Percentiles rank a stretch among this genome's conserved stretches.
These are phyloP conservation scores for Hansenula lynferdii DNA, from an alignment of 1,139 yeast genomes.

Conservation along the genomic window DNA sequence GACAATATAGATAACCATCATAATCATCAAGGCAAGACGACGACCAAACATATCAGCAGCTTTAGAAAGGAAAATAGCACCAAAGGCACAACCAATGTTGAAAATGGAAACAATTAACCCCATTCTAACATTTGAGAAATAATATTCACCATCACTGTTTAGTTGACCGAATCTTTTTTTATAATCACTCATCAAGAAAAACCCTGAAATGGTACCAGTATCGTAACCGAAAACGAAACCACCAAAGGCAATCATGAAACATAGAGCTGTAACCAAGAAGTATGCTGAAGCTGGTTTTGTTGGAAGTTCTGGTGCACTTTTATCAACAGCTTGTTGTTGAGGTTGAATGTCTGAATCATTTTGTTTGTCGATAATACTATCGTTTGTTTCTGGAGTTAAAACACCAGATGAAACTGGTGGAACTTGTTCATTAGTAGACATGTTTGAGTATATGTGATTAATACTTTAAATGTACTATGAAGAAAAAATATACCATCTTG, in stretches of 20 bases:
- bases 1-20: constrained; percentile 53
- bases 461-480: not conserved
- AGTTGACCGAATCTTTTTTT: constrained; percentile 43
- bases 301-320: constrained; percentile 19
- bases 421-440: not conserved
- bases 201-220: constrained; percentile 78
- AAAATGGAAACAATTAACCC: constrained; percentile 65
- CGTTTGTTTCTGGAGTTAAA: constrained; percentile 18
- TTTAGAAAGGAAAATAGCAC: constrained; percentile 54
- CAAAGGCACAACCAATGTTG: constrained; percentile 70
- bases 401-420: constrained; percentile 14
- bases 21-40: constrained; percentile 50
- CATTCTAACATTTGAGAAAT: constrained; percentile 49
- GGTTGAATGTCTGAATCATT: constrained; percentile 11
- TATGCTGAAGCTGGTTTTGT: constrained; percentile 46
- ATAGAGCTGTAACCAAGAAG: constrained; percentile 36
- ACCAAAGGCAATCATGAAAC: constrained; percentile 58
- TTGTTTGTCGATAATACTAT: constrained; percentile 11
- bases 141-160: constrained; percentile 27
- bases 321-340: not conserved
- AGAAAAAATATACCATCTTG: not conserved
- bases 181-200: constrained; percentile 67
- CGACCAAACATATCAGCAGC: constrained; percentile 60
- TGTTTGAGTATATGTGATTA: not conserved
- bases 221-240: constrained; percentile 74